Conservation (phyloP, 768 basidiomycete genomes). For the Tulasnella sp. region DNA sequence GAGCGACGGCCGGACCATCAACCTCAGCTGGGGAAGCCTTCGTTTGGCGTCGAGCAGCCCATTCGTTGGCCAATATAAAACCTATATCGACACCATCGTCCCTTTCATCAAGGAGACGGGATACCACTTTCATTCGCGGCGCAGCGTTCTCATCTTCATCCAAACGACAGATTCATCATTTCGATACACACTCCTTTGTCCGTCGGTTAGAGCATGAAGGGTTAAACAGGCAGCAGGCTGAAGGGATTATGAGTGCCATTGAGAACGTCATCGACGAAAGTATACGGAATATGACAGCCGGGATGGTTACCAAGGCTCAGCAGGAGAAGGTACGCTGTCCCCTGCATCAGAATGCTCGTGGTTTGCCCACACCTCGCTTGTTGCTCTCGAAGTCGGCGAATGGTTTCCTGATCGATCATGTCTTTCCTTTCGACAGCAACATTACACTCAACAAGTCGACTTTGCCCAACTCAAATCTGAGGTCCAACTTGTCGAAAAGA, state of each 20-base stretch:
- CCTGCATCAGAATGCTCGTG: too few species aligned
- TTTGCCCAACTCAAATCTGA: constrained; percentile 95
- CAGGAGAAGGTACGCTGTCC: constrained; percentile 72
- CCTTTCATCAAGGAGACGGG: too few species aligned
- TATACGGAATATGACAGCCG: constrained; percentile 87
- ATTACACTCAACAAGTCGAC: constrained; percentile 93
- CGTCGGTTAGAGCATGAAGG: constrained; percentile 83
- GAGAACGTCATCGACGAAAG: constrained; percentile 97
- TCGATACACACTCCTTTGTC: constrained; percentile 93
- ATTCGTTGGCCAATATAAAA: too few species aligned
- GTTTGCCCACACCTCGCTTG: background rate
- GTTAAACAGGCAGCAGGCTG: constrained; percentile 79
- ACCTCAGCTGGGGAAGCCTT: too few species aligned
- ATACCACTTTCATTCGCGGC: too few species aligned
- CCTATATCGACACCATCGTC: too few species aligned
- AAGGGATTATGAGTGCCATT: constrained; percentile 95
- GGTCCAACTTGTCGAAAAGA: constrained; percentile 91
- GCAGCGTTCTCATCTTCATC: too few species aligned
- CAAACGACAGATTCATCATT: constrained; percentile 36
- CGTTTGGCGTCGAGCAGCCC: too few species aligned
- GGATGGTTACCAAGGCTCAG: constrained; percentile 91
- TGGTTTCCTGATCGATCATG: too few species aligned
- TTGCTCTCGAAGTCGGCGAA: background rate
- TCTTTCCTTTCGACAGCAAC: constrained; percentile 44
- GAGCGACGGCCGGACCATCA: too few species aligned